Evolutionary conservation across 345 rosid species (phyloP).

Genomic region (Gossypium bickii): DNA sequence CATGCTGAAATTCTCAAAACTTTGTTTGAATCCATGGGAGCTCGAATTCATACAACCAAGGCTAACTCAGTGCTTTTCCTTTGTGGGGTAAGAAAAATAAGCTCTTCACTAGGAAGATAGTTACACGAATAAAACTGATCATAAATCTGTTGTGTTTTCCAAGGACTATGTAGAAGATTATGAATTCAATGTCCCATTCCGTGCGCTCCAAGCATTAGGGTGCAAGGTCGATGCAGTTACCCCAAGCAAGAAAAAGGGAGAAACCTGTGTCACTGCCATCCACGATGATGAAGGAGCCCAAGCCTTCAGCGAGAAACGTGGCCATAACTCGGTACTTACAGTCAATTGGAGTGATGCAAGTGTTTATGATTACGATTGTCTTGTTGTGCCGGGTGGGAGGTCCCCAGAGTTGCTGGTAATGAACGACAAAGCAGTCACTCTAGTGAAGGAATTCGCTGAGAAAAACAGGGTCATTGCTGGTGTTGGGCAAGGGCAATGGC

Average conservation of each 20-base stretch:
- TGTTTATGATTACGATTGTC: conserved; percentile 41
- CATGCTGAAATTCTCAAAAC: conserved; percentile 33
- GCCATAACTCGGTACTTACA: conserved; percentile 43
- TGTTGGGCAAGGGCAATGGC: conserved; percentile 46
- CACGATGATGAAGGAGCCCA: conserved; percentile 42
- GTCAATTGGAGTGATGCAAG: conserved; percentile 35
- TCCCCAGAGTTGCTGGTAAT: conserved; percentile 45
- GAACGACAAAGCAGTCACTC: conserved; percentile 33
- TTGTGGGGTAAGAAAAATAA: conserved; percentile 35
- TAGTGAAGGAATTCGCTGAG: conserved; percentile 34
- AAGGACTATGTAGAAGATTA: conserved; percentile 53
- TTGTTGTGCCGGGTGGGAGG: conserved; percentile 51
- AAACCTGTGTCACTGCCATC: conserved; percentile 39
- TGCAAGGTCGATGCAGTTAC: conserved; percentile 43
- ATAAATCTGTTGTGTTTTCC: neutral
- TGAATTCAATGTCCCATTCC: conserved; percentile 40
- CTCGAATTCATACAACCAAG: conserved; percentile 20
- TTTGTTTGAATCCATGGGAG: conserved; percentile 43
- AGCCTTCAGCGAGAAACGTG: conserved; percentile 40
- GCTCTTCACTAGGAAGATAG: neutral
- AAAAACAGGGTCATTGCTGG: conserved; percentile 41
- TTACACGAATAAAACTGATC: neutral
- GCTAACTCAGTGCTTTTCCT: conserved; percentile 36
- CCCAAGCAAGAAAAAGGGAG: conserved; percentile 49
- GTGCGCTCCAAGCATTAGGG: conserved; percentile 47